Evolutionary conservation across 306 rosid genomes (phyloP), one percentile per base, ranked within the genome.

Genomic region (Prunus davidiana): DNA sequence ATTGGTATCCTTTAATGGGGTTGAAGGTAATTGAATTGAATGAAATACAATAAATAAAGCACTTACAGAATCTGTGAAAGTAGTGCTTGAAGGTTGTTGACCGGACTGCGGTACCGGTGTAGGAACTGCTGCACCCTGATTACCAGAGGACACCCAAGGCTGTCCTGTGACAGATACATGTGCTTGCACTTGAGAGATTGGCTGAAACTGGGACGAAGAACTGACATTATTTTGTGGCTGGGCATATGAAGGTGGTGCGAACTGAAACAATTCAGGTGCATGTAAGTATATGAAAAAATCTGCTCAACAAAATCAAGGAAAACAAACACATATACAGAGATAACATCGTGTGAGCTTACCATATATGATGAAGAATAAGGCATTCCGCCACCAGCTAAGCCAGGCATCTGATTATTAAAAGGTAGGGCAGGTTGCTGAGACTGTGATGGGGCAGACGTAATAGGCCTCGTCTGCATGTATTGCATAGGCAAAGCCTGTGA

Each of bases 381-480:
- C 82, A 90, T 78, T 76, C 93, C 97, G 16, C 91, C 86, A 79
- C 86, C 88, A 82, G 79, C 79, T 81, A 89, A 67, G 69, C 93
- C 88, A 82, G 89, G 91, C 93, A 95, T 91, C 73, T 88, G 96
- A 84, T 88, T 89, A 71, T 75, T 82, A 28, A 74, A 74, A 76
- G 88, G 88, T n/a, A 90, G 85, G 69, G 76, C 92, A 64, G 86
- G 84, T 77, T 87, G 98, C 83, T 90, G 98, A 24, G 90, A 70
- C 73, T 90, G 97, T 43, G 84, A 82, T 30, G 87, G 95, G 56
- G 74, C 82, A 71, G 97, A 87, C 74, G 89, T 56, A 84, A 72
- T 84, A 12, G 92, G 90, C 86, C 97, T 90, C 47, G 92, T 86
- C 90, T 92, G 99, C 62, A 84, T 74, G 82, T 92, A 95, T 62